Evolutionary conservation across 306 rosid species (phyloP).

Genomic region (Quercus berberidifolia): DNA sequence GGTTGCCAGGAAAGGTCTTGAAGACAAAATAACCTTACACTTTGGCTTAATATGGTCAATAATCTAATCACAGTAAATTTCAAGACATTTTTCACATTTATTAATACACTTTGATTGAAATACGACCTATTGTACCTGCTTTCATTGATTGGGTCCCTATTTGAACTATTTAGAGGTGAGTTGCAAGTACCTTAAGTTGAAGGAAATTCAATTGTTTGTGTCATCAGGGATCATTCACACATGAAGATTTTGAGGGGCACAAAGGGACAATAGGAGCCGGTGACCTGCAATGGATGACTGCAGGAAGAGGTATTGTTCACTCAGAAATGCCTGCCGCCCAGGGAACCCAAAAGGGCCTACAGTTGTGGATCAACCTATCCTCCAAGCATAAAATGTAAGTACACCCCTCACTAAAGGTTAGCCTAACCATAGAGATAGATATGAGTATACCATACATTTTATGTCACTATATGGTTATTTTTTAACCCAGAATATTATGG

Average conservation of each 20-base stretch:
- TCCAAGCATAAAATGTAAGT: slow-evolving; percentile 72
- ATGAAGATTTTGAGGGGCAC: slow-evolving; percentile 96
- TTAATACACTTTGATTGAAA: too few species aligned
- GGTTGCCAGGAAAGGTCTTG: background rate
- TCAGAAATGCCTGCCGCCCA: slow-evolving; percentile 92
- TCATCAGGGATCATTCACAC: slow-evolving; percentile 70
- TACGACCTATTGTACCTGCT: too few species aligned
- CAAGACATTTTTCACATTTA: too few species aligned
- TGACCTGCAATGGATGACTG: slow-evolving; percentile 99
- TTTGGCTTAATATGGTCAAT: slow-evolving; percentile 5
- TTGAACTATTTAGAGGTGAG: background rate
- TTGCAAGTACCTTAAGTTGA: background rate
- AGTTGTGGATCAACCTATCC: slow-evolving; percentile 88
- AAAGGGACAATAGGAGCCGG: slow-evolving; percentile 86
- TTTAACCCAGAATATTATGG: background rate
- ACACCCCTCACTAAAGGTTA: background rate
- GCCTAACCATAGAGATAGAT: background rate
- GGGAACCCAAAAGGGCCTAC: slow-evolving; percentile 87
- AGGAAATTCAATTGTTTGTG: slow-evolving; percentile 4
- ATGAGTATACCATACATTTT: slow-evolving; percentile 23
- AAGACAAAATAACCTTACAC: slow-evolving; percentile 27
- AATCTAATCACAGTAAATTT: too few species aligned
- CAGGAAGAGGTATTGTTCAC: slow-evolving; percentile 94
- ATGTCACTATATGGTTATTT: slow-evolving; percentile 13
- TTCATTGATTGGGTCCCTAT: background rate